Evolutionary conservation across 768 basidiomycete genomes (phyloP).

Genomic region (Pisolithus orientalis): DNA sequence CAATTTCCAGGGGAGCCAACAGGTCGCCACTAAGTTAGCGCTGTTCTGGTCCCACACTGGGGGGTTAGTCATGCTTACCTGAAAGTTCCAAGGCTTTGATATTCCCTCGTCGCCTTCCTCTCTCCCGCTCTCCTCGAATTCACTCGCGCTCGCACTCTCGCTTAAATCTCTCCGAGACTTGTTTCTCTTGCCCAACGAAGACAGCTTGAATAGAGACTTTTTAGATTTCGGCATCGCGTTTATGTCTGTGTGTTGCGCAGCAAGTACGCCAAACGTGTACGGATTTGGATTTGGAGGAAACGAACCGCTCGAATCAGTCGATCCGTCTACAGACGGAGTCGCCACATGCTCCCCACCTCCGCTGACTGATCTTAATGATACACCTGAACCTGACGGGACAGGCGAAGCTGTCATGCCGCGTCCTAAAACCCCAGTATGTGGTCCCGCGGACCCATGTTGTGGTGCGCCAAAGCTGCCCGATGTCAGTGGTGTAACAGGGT

Average conservation of each 20-base stretch:
- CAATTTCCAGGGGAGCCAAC: neutral
- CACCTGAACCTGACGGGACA: conserved; percentile 12
- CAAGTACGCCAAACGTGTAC: conserved; percentile 1
- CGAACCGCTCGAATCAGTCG: conserved; percentile 22
- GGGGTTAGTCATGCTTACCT: conserved; percentile 36
- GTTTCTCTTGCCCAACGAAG: conserved; percentile 28
- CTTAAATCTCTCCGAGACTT: conserved; percentile 24
- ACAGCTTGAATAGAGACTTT: conserved; percentile 32
- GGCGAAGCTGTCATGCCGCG: conserved; percentile 10
- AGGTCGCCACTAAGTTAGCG: neutral
- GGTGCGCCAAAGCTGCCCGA: conserved; percentile 4
- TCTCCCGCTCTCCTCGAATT: conserved; percentile 2
- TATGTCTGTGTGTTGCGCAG: neutral
- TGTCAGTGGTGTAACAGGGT: conserved; percentile 17
- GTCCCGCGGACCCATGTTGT: neutral
- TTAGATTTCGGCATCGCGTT: conserved; percentile 15
- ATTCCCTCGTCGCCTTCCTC: conserved; percentile 52
- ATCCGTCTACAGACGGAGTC: conserved; percentile 17
- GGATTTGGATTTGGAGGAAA: conserved; percentile 10
- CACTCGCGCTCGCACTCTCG: conserved; percentile 9
- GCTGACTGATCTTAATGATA: conserved; percentile 12
- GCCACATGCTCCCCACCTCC: conserved; percentile 7
- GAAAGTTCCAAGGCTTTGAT: conserved; percentile 70
- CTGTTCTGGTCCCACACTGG: conserved; percentile 3
- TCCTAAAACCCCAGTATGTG: neutral